Evolutionary conservation across 495 filamentous ascomycete species (phyloP), one percentile per base, ranked within the genome.

Genomic region (Podospora fimiseda): DNA sequence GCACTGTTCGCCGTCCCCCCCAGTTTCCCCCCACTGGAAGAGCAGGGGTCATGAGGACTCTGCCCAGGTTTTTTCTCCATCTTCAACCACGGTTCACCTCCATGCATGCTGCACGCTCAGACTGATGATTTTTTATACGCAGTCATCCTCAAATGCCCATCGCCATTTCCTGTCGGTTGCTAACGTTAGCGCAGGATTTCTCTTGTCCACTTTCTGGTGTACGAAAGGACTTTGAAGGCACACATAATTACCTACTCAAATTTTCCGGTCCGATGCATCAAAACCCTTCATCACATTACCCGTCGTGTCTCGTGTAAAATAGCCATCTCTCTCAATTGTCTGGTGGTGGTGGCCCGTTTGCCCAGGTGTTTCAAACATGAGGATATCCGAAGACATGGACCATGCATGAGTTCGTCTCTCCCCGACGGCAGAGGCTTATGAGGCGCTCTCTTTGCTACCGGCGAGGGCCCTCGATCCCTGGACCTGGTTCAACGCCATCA

Each of bases 51-150:
- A n/a, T n/a, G n/a, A n/a, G n/a, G n/a, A 11, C 42, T 44, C 22
- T n/a, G 18, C 23, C 44, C 44, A 47, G 44, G 44, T n/a, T 47
- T 47, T 47, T 33, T n/a, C 42, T 44, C 14, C 20, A 2, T 47
- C 44, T 24, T 47, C 44, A 47, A 47, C 44, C 23, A 47, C 23
- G 39, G 39, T 41, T 4, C 39, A 41, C 5, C 14, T 20, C 22
- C 44, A 22, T 24, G 44, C 15, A 14, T 47, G 13, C 44, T 47
- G 44, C 22, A 30, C 44, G 44, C 44, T 47, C 44, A 47, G 44
- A 47, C 44, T 30, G 20, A n/a, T 6, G 27, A 20, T 19, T 36
- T n/a, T n/a, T n/a, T n/a, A n/a, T 16, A 23, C 20, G 33, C 44
- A 27, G 33, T 30, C 16, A n/a, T 41, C 44, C 23, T 41, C 9